Conservation (phyloP, 2,329 filamentous ascomycete genomes). For the Colletotrichum caudatum region DNA sequence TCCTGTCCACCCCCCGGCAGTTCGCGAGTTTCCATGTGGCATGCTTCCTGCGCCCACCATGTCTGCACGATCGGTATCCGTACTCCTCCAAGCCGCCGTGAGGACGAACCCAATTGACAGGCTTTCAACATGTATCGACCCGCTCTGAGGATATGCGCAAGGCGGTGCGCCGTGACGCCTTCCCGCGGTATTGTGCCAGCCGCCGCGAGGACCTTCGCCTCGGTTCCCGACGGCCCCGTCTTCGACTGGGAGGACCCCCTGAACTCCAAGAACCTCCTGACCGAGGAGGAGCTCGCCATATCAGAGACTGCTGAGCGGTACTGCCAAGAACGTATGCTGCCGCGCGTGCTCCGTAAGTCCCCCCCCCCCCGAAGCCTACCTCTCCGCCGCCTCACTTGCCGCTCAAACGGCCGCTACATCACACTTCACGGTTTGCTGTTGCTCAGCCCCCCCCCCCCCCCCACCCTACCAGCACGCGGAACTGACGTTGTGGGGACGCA, state of each 20-base stretch:
- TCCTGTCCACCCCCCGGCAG: constrained; percentile 10
- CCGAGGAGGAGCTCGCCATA: constrained; percentile 91
- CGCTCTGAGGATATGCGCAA: constrained; percentile 31
- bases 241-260: constrained; percentile 97
- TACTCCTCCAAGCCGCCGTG: neutral
- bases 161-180: constrained; percentile 39
- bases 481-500: constrained; percentile 50
- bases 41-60: constrained; percentile 9
- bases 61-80: neutral
- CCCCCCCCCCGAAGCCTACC: constrained; percentile 22
- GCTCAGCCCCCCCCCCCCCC: constrained; percentile 32
- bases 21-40: constrained; percentile 2
- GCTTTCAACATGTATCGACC: constrained; percentile 25
- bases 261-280: constrained; percentile 78
- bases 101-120: constrained; percentile 20
- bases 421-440: too few relatives aligned
- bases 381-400: too few relatives aligned
- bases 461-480: neutral
- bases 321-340: constrained; percentile 89
- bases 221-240: constrained; percentile 48
- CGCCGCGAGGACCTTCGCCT: constrained; percentile 51
- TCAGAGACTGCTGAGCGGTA: constrained; percentile 92
- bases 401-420: too few relatives aligned
- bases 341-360: constrained; percentile 82
- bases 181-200: constrained; percentile 23